Evolutionary conservation across 192 early-diverging fungal species (phyloP).

Genomic region (Allomyces javanicus): DNA sequence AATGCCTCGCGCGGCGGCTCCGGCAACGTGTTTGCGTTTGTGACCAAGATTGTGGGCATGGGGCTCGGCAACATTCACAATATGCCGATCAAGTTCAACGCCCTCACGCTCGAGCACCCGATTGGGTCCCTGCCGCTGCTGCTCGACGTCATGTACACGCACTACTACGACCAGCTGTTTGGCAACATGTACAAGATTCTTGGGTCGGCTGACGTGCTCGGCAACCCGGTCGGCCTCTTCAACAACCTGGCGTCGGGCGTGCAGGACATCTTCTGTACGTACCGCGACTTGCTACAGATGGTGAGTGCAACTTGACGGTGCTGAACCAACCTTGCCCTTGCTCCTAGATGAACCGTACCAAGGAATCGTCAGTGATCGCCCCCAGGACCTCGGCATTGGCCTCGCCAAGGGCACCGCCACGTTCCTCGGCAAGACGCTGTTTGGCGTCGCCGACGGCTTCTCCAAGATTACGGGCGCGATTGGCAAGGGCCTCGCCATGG

Average conservation of each 20-base stretch:
- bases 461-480: conserved; percentile 90
- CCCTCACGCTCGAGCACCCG: conserved; percentile 71
- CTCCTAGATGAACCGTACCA: neutral
- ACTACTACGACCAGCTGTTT: conserved; percentile 68
- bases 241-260: conserved; percentile 89
- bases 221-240: conserved; percentile 94
- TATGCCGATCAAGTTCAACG: conserved; percentile 75
- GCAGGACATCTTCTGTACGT: conserved; percentile 70
- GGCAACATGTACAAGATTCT: conserved; percentile 43
- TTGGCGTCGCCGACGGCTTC: conserved; percentile 83
- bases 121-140: conserved; percentile 56
- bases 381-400: conserved; percentile 84
- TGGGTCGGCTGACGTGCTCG: conserved; percentile 89
- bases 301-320: too few species aligned
- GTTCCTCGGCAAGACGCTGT: conserved; percentile 70
- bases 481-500: conserved; percentile 86
- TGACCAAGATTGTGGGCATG: conserved; percentile 81
- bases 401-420: conserved; percentile 60
- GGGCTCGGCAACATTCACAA: conserved; percentile 93
- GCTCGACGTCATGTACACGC: conserved; percentile 53
- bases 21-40: conserved; percentile 33
- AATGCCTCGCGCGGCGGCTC: conserved; percentile 7
- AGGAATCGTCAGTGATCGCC: conserved; percentile 52
- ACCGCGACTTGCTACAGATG: too few species aligned
- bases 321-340: too few species aligned